Evolutionary conservation across 2,329 filamentous ascomycete genomes (phyloP).

Genomic region (Cercospora brassicicola): DNA sequence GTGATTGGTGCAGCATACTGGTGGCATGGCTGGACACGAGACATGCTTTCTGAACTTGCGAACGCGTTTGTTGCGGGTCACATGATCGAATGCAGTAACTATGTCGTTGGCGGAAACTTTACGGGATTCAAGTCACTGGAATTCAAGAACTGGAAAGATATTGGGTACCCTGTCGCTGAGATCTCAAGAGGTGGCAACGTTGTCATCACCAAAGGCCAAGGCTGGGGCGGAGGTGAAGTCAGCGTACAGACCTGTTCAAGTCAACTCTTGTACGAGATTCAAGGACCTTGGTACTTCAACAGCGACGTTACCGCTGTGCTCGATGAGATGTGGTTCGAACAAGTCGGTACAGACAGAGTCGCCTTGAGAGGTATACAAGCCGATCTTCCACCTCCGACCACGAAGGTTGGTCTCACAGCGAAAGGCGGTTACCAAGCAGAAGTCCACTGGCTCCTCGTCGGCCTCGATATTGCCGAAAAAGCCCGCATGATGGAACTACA

Average conservation of each 20-base stretch:
- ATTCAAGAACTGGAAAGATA: conserved; percentile 45
- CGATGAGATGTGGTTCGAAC: conserved; percentile 53
- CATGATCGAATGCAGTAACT: conserved; percentile 48
- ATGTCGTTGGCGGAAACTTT: conserved; percentile 48
- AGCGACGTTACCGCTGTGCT: conserved; percentile 58
- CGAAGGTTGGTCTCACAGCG: conserved; percentile 52
- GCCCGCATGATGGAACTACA: conserved; percentile 50
- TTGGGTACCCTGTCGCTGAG: conserved; percentile 42
- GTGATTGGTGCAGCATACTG: conserved; percentile 48
- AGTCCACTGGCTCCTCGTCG: conserved; percentile 47
- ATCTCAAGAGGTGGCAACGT: conserved; percentile 41
- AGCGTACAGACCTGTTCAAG: conserved; percentile 54
- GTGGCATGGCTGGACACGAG: conserved; percentile 48
- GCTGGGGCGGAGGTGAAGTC: conserved; percentile 40
- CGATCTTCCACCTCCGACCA: conserved; percentile 51
- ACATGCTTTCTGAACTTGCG: conserved; percentile 44
- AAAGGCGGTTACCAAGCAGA: conserved; percentile 52
- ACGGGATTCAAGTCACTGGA: conserved; percentile 46
- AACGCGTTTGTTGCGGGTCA: conserved; percentile 47
- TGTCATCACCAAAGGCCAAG: conserved; percentile 42
- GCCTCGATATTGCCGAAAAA: conserved; percentile 50
- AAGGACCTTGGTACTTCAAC: conserved; percentile 59
- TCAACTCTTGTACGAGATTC: conserved; percentile 57
- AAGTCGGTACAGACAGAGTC: conserved; percentile 53
- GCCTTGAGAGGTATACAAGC: conserved; percentile 49